Evolutionary conservation across 768 basidiomycete species (phyloP).

Genomic region (Rhodotorula sphaerocarpa): DNA sequence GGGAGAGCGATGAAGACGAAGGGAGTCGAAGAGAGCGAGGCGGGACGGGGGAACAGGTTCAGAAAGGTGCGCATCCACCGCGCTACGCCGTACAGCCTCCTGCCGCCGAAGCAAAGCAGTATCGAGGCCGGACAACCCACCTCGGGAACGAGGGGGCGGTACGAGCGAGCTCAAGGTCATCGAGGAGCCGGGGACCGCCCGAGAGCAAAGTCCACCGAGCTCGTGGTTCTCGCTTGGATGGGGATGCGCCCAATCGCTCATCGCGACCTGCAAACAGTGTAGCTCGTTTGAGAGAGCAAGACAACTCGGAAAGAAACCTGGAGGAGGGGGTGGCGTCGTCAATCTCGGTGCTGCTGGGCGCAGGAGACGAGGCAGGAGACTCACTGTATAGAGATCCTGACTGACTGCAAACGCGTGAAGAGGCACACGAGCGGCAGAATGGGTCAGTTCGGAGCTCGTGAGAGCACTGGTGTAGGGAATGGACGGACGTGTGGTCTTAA

Average conservation of each 20-base stretch:
- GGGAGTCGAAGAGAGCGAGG: background rate
- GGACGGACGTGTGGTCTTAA: conserved; percentile 21
- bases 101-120: background rate
- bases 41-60: conserved; percentile 12
- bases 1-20: no score
- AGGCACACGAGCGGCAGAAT: background rate
- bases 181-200: background rate
- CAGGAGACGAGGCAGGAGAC: background rate
- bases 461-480: background rate
- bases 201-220: background rate
- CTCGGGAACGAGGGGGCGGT: conserved; percentile 19
- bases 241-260: conserved; percentile 17
- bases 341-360: background rate
- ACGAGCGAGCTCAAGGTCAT: conserved; percentile 25
- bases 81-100: conserved; percentile 26
- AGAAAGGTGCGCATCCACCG: conserved; percentile 29
- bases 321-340: background rate
- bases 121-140: conserved; percentile 10
- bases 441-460: background rate
- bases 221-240: conserved; percentile 20
- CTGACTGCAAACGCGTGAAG: conserved; percentile 2
- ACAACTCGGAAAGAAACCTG: conserved; percentile 17
- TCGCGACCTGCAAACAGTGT: conserved; percentile 14
- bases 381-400: conserved; percentile 21
- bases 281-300: conserved; percentile 7